Base-by-base conservation (phyloP, 768 basidiomycete species). In the Cystofilobasidium bisporidii region DNA sequence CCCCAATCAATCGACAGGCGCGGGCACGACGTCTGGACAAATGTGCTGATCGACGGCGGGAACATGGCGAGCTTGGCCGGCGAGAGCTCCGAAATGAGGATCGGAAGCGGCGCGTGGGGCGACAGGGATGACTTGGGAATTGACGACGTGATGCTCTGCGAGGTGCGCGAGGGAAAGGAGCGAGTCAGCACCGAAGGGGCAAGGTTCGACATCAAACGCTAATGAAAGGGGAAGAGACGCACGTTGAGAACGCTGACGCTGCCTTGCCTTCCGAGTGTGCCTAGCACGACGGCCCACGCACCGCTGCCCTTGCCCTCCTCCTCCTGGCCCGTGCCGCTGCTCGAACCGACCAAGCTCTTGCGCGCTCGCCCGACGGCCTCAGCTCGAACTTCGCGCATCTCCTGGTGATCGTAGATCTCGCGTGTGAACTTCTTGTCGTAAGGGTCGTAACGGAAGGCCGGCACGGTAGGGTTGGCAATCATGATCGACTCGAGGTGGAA, bases 401-500 rank as follows among this genome's bases (percentile, higher is more conserved):
- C 87, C 12, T 79, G 76, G 73, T 98, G 91, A 72, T 91, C 83
- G 72, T 98, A 99, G 4, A 85, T 82, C 75, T 99, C 96, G 67
- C 91, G 80, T 1, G 96, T 97, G 61, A 99, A 81, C 74, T 92
- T 96, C 77, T 99, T 99, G 26, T 91, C 90, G 77, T 98, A 99
- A 4, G 96, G 96, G 74, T 98, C 96, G 77, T 98, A 99, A 26
- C 96, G 85, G 79, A 96, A 99, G 0, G 96, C 93, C 15, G 96
- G 92, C 22, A 98, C 82, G 36, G 83, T 77, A 0, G 96, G 96
- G 76, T 99, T 99, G n/a, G 92, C 91, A 68, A 99, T 96, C 96
- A 99, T 99, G 76, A 97, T 92, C 18, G 91, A 89, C 77, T 99
- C 96, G 22, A 98, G 83, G 75, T 98, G 96, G 80, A 99, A 99